Evolutionary conservation across 495 filamentous ascomycete genomes (phyloP).

Genomic region (Aspergillus nanangensis): DNA sequence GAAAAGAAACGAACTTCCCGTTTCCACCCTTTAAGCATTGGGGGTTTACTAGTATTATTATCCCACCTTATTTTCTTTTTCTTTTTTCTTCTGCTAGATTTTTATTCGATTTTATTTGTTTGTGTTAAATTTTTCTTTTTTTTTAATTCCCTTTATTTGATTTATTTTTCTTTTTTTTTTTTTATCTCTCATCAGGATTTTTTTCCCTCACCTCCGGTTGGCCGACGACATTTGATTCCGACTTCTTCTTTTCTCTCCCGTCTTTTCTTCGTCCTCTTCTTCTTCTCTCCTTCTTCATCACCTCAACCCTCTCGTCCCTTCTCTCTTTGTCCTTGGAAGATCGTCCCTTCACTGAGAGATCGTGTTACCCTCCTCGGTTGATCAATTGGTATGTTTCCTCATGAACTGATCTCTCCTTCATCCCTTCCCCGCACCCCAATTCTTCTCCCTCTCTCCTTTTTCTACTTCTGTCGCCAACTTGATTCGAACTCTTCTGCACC

Average conservation of each 20-base stretch:
- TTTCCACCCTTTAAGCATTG: no score
- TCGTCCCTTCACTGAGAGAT: background rate
- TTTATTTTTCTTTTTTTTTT: slow-evolving; percentile 10
- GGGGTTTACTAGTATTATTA: no score
- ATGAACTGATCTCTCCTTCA: background rate
- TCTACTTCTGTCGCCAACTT: no score
- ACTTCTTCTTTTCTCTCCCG: background rate
- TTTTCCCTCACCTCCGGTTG: background rate
- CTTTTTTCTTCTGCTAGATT: no score
- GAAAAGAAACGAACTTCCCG: no score
- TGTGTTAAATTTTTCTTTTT: slow-evolving; percentile 6
- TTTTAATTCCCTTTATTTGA: slow-evolving; percentile 8
- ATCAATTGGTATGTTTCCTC: slow-evolving; percentile 7
- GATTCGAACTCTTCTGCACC: no score
- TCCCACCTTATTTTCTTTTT: no score
- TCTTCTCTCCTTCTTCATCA: slow-evolving; percentile 11
- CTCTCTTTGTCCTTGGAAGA: background rate
- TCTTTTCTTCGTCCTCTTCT: slow-evolving; percentile 2
- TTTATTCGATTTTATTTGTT: no score
- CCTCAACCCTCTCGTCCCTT: background rate
- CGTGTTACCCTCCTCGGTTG: slow-evolving; percentile 1
- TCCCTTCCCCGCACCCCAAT: background rate
- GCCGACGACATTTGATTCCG: background rate
- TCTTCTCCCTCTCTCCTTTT: background rate
- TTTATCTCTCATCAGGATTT: background rate